Evolutionary conservation across 768 basidiomycete species (phyloP), one percentile per base, ranked within the genome.

Genomic region (Psilocybe tampanensis): DNA sequence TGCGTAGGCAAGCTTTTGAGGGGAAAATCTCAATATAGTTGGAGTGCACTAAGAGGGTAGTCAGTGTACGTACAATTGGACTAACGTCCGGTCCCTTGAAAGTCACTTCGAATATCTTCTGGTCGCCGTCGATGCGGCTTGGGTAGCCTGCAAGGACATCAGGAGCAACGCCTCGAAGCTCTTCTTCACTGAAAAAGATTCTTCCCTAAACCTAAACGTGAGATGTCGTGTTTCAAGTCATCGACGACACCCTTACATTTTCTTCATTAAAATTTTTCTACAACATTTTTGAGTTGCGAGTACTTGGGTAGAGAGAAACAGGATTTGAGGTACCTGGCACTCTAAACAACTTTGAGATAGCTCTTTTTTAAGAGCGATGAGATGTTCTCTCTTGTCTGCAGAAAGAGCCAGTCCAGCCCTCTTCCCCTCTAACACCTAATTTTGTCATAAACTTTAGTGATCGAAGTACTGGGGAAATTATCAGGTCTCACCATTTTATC

Each of bases 261-360:
- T 95, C 93, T 70, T 95, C 92, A 63, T 94, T 94, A 74, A 88
- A 92, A 73, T 93, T 92, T 86, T 89, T 91, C 87, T 90, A 41
- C 32, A 13, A 45, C 4, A 17, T 6, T 39, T 17, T 64, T 51
- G 19, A 56, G 43, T 36, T 15, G 18, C 21, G n/a, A 18, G 52
- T n/a, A 45, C 39, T 19, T 24, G 8, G 48, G 41, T 26, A 39
- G 23, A n/a, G 51, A 18, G 11, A 9, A 7, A 19, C n/a, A 45
- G 23, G 5, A 12, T 47, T 9, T 19, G 2, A 75, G 86, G 62
- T 64, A 90, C 90, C 69, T 79, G 84, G 64, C 94, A 94, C 66
- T 90, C 87, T 17, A 92, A 73, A 67, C 85, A 90, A 23, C 80
- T 78, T 63, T 88, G 82, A 9, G 89, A 88, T 1, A 94, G 76